Conservation (phyloP, 140 eudicot genomes). For the Bidens hawaiensis region DNA sequence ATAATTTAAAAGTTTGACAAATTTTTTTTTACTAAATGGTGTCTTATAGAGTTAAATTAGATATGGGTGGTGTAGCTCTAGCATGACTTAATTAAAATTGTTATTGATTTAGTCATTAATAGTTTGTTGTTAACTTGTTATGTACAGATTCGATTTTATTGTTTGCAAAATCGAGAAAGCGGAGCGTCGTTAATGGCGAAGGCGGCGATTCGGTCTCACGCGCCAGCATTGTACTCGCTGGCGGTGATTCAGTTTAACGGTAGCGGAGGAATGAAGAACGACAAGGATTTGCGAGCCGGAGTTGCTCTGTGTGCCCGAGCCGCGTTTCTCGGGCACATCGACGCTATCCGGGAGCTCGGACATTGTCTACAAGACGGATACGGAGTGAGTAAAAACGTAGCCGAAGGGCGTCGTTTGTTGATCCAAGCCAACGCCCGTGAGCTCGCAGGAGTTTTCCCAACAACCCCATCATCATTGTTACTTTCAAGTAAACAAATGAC, state of each 20-base stretch:
- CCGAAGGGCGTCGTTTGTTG: slow-evolving; percentile 62
- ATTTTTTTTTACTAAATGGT: neutral
- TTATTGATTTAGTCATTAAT: too few relatives aligned
- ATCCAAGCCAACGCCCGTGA: slow-evolving; percentile 87
- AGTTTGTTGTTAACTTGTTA: neutral
- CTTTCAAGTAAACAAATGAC: slow-evolving; percentile 34
- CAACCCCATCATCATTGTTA: slow-evolving; percentile 22
- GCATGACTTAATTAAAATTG: too few relatives aligned
- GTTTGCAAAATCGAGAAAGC: slow-evolving; percentile 52
- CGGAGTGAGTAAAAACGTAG: slow-evolving; percentile 55
- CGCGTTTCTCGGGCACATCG: slow-evolving; percentile 74
- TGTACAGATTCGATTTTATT: slow-evolving; percentile 69
- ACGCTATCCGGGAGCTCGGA: slow-evolving; percentile 79
- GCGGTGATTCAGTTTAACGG: slow-evolving; percentile 81
- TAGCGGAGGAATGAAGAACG: slow-evolving; percentile 70
- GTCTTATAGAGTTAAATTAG: too few relatives aligned
- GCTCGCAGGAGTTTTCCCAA: slow-evolving; percentile 39
- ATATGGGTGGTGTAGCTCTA: too few relatives aligned
- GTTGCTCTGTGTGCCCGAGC: slow-evolving; percentile 84
- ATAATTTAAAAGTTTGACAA: too few relatives aligned
- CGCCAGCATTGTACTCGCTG: slow-evolving; percentile 66
- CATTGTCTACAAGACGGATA: slow-evolving; percentile 91
- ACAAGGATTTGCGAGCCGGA: slow-evolving; percentile 77
- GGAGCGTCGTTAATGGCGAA: slow-evolving; percentile 76
- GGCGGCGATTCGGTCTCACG: slow-evolving; percentile 71